phyloP scores from a whole-genome alignment of 2,329 filamentous ascomycete species.

The Fusarium piperis region DNA sequence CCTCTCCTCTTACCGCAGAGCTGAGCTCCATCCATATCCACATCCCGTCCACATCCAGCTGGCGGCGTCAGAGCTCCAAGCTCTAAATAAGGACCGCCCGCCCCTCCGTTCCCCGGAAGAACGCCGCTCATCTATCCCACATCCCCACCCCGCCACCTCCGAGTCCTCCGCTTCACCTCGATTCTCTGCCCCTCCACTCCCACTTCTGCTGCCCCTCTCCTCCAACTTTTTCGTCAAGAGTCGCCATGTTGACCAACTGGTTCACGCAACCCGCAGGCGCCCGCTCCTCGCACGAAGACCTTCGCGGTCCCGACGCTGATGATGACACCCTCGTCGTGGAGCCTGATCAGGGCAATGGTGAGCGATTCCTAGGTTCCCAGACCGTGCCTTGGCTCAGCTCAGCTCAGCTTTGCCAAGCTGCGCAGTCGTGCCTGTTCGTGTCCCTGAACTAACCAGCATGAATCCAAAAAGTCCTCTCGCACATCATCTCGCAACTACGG shows the following conservation, averaged over 20 bases:
- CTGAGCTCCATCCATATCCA: constrained; percentile 3
- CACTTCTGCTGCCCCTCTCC: constrained; percentile 22
- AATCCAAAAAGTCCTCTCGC: constrained; percentile 77
- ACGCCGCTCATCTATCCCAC: constrained; percentile 23
- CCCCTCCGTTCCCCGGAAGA: constrained; percentile 34
- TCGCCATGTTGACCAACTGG: constrained; percentile 56
- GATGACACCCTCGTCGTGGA: constrained; percentile 88
- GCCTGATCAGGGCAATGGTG: constrained; percentile 93
- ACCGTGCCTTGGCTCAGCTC: constrained; percentile 6
- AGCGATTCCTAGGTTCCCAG: constrained; percentile 12
- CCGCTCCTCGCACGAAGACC: constrained; percentile 68
- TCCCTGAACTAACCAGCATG: constrained; percentile 24
- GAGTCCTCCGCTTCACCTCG: constrained; percentile 36
- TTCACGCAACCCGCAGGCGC: constrained; percentile 54
- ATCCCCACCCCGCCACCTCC: constrained; percentile 37
- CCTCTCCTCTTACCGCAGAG: background rate
- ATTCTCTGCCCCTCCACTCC: constrained; percentile 15
- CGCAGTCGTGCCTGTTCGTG: background rate
- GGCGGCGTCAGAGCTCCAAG: constrained; percentile 26
- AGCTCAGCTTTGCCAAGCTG: constrained; percentile 4
- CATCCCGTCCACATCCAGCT: background rate
- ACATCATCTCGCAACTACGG: constrained; percentile 96
- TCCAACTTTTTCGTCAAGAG: constrained; percentile 26
- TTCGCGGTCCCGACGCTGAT: constrained; percentile 52
- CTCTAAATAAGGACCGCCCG: constrained; percentile 21